Evolutionary conservation across 2,329 filamentous ascomycete genomes (phyloP).

Genomic region (Cyphellophora europaea): DNA sequence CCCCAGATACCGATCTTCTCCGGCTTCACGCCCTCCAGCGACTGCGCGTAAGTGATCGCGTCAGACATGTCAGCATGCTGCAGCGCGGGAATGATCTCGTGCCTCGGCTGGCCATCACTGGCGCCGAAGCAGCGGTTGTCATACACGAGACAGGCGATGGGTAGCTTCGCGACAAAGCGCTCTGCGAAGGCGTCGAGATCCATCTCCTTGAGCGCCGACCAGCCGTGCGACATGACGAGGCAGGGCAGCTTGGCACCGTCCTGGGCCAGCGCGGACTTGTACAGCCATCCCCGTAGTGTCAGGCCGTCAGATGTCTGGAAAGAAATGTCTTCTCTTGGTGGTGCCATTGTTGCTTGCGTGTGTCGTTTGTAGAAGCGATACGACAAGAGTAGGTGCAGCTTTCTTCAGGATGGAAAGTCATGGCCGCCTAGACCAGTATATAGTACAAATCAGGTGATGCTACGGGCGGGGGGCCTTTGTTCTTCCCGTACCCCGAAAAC

Average conservation of each 20-base stretch:
- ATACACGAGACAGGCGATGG: conserved; percentile 21
- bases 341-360: too few species aligned
- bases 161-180: conserved; percentile 13
- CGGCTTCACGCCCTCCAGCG: conserved; percentile 21
- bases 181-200: conserved; percentile 16
- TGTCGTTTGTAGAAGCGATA: too few species aligned
- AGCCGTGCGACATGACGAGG: conserved; percentile 18
- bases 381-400: too few species aligned
- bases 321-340: conserved; percentile 16
- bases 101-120: conserved; percentile 26
- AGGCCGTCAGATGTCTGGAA: conserved; percentile 18
- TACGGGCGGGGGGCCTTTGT: too few species aligned
- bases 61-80: conserved; percentile 28
- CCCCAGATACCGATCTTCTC: conserved; percentile 28
- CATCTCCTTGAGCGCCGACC: conserved; percentile 18
- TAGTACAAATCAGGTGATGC: too few species aligned
- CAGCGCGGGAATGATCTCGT: conserved; percentile 24
- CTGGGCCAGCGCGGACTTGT: conserved; percentile 5
- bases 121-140: conserved; percentile 25
- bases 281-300: conserved; percentile 18
- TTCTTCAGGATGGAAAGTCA: too few species aligned
- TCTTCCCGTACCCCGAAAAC: too few species aligned
- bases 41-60: conserved; percentile 25
- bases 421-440: too few species aligned
- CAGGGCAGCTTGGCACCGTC: conserved; percentile 11